A percentile compares a stretch with the other conserved stretches of the same genome.
phyloP scores from a whole-genome alignment of 140 eudicot genomes.

The Ambrosia hybrid region DNA sequence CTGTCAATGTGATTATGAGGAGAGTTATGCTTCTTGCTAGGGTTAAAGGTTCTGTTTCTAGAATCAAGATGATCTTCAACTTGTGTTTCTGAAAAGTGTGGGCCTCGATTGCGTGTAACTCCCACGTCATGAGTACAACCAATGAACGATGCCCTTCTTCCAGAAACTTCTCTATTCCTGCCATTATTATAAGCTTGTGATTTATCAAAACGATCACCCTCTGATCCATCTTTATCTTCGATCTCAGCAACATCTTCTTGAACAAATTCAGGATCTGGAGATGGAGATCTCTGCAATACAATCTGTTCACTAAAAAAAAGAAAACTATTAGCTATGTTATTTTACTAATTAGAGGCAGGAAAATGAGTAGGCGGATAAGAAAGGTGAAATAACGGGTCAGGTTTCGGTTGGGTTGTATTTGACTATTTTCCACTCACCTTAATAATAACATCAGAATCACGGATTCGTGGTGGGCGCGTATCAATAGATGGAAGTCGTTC shows the following conservation, averaged over 20 bases:
- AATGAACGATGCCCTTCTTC: constrained; percentile 38
- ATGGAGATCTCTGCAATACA: constrained; percentile 67
- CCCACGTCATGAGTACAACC: constrained; percentile 27
- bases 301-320: constrained; percentile 44
- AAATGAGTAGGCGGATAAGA: no score
- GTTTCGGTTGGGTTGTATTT: no score
- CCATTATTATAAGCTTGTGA: constrained; percentile 43
- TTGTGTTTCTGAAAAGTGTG: background rate
- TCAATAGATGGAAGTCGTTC: constrained; percentile 93
- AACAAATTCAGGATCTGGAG: constrained; percentile 41
- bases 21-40: no score
- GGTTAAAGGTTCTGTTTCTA: no score
- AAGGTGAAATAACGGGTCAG: no score
- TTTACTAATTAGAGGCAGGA: background rate
- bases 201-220: constrained; percentile 42
- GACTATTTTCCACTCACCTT: constrained; percentile 41
- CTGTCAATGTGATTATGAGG: no score
- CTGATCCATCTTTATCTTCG: constrained; percentile 45
- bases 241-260: constrained; percentile 26
- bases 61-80: constrained; percentile 18
- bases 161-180: constrained; percentile 39
- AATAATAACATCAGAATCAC: constrained; percentile 86
- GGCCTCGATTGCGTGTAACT: constrained; percentile 36
- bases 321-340: background rate
- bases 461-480: constrained; percentile 81